Percentiles rank a stretch among this genome's conserved stretches.
These are phyloP conservation scores for Cryphonectria nitschkei DNA, from an alignment of 2,329 filamentous ascomycete species.

Conservation along the genomic window DNA sequence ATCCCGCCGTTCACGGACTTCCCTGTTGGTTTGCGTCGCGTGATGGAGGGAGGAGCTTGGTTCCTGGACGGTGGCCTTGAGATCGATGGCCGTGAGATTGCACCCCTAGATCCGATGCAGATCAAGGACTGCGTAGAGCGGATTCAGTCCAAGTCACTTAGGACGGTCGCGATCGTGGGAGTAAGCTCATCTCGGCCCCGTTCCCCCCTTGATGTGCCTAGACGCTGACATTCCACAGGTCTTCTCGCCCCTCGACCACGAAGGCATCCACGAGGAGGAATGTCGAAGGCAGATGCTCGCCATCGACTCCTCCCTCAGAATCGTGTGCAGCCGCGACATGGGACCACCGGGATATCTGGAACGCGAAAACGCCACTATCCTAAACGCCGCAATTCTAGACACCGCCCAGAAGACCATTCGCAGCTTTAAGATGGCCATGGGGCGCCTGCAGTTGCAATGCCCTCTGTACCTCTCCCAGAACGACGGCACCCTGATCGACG, in stretches of 20 bases:
- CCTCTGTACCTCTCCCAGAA: constrained; percentile 67
- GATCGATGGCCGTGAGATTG: constrained; percentile 42
- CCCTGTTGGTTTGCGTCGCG: constrained; percentile 51
- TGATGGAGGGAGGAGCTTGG: constrained; percentile 51
- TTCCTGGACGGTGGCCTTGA: constrained; percentile 46
- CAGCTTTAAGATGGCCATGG: constrained; percentile 57
- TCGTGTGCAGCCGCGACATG: constrained; percentile 56
- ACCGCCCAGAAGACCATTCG: constrained; percentile 61
- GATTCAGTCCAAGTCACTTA: not conserved
- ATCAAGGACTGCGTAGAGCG: constrained; percentile 28
- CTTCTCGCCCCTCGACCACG: constrained; percentile 56
- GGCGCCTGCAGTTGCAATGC: constrained; percentile 52
- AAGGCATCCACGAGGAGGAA: constrained; percentile 52
- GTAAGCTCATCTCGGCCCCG: not conserved
- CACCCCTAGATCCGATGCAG: constrained; percentile 47
- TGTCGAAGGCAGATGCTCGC: constrained; percentile 47
- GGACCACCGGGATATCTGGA: constrained; percentile 61
- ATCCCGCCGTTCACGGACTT: constrained; percentile 57
- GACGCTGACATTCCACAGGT: constrained; percentile 33
- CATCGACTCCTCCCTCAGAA: constrained; percentile 43
- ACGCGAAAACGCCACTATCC: constrained; percentile 66
- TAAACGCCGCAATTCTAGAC: constrained; percentile 64
- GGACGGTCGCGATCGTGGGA: constrained; percentile 38
- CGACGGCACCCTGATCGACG: constrained; percentile 63
- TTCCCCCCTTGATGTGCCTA: not conserved